These are phyloP conservation scores for Prasinococcaceae sp. DNA, from an alignment of 139 green algal genomes.

Conservation along the genomic window DNA sequence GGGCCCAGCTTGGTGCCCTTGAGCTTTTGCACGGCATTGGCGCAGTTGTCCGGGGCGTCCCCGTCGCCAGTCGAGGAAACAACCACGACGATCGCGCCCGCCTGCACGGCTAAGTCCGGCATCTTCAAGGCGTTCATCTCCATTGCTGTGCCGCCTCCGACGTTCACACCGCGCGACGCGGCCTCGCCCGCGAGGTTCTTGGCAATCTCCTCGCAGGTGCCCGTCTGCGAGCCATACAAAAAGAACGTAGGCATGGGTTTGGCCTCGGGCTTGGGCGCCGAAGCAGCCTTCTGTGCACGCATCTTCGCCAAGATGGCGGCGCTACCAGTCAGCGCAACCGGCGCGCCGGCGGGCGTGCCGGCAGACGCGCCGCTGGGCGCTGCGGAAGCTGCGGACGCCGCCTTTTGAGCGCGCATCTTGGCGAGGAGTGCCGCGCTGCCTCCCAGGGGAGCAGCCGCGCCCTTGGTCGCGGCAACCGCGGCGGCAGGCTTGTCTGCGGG, in stretches of 20 bases:
- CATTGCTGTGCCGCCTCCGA: conserved; percentile 18
- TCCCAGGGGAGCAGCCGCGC: too few relatives aligned
- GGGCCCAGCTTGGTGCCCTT: conserved; percentile 16
- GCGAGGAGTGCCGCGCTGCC: too few relatives aligned
- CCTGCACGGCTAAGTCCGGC: conserved; percentile 27
- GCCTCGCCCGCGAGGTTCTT: conserved; percentile 63
- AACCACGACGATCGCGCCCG: conserved; percentile 33
- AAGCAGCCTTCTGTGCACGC: neutral
- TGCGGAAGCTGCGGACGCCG: too few relatives aligned
- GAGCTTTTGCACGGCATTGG: conserved; percentile 45
- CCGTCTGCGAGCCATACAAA: conserved; percentile 80
- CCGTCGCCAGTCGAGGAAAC: conserved; percentile 59
- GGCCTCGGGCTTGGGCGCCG: neutral
- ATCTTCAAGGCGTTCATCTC: conserved; percentile 64
- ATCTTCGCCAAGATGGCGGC: conserved; percentile 13
- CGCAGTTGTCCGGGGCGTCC: conserved; percentile 73
- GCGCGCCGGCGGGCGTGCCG: too few relatives aligned
- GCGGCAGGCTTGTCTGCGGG: too few relatives aligned
- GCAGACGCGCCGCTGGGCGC: too few relatives aligned
- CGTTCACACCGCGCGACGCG: conserved; percentile 19
- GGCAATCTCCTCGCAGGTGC: conserved; percentile 79
- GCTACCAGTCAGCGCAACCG: conserved; percentile 4
- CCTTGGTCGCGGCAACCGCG: too few relatives aligned
- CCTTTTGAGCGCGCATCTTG: too few relatives aligned
- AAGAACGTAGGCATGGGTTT: conserved; percentile 29